Evolutionary conservation across 768 basidiomycete species (phyloP).

Genomic region (Podaxis mareebaensis): DNA sequence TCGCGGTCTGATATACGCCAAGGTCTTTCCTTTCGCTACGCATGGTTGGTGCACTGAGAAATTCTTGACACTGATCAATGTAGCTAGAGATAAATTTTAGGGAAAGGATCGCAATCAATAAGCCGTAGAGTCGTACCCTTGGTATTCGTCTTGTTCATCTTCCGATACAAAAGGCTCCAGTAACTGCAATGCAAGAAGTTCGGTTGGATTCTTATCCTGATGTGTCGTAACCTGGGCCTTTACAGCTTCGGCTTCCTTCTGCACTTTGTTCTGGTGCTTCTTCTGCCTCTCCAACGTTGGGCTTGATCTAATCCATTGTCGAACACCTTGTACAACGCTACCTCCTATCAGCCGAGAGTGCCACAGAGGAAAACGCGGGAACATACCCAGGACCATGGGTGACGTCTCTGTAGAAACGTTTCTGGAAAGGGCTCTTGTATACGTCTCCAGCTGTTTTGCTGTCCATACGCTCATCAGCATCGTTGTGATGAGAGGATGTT

Average conservation of each 20-base stretch:
- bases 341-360: neutral
- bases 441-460: constrained; percentile 59
- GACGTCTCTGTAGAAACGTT: neutral
- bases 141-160: constrained; percentile 70
- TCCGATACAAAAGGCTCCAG: constrained; percentile 65
- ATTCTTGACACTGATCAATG: constrained; percentile 71
- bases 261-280: constrained; percentile 37
- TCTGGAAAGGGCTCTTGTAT: neutral
- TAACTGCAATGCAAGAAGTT: constrained; percentile 54
- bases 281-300: constrained; percentile 39
- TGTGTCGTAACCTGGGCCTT: constrained; percentile 31
- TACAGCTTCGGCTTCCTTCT: constrained; percentile 32
- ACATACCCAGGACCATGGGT: constrained; percentile 6
- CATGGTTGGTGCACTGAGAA: constrained; percentile 56
- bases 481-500: neutral
- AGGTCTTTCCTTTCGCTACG: constrained; percentile 59
- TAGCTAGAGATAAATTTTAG: constrained; percentile 42
- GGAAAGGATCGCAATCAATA: neutral
- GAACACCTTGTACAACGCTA: constrained; percentile 78
- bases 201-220: constrained; percentile 52
- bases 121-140: constrained; percentile 45
- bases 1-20: constrained; percentile 52
- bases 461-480: constrained; percentile 7
- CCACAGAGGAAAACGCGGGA: neutral
- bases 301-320: constrained; percentile 72